Base-by-base conservation (phyloP, 768 basidiomycete genomes). In the Gymnopilus junonius region DNA sequence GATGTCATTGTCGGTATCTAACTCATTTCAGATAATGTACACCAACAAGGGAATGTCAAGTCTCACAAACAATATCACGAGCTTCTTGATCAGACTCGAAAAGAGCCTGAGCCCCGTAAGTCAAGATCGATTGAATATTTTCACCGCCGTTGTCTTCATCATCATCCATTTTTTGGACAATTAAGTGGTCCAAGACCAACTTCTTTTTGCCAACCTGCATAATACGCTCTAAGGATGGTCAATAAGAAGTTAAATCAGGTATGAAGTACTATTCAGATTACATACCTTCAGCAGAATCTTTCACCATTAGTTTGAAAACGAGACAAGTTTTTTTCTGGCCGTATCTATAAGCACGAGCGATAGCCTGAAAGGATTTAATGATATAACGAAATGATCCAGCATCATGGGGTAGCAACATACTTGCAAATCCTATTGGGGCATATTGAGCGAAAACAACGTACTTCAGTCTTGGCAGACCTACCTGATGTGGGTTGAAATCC, bases 401-500 rank as follows among this genome's bases (percentile, higher is more conserved):
- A 23, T 12, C 12, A 32, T 20, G 12, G 11, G 34, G 20, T 20
- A 31, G 7, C 7, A n/a, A 71, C 86, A 63, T 74, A 93, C 94
- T 86, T 97, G 95, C 54, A 96, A 80, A 77, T 96, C 95, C 90
- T 92, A 65, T 40, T 15, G 23, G 20, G n/a, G 43, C 57, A 20
- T 17, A 31, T 17, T 60, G 40, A 53, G 39, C 35, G 43, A 17
- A 39, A 21, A 46, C 5, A 14, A n/a, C 15, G n/a, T 3, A 17
- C 10, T 12, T 14, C 7, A 40, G 39, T 10, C 4, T 15, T 21
- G 27, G 21, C 23, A 3, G 15, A 74, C 83, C 27, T 50, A 90
- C 91, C 83, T 92, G 92, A 76, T 97, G 95, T n/a, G 97, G 97
- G 71, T 99, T 99, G 75, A 95, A 99, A 78, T 99, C 97, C 0